These are phyloP conservation scores for Chlamydomonas sphaeroides DNA, from an alignment of 139 green algal species.

Conservation along the genomic window DNA sequence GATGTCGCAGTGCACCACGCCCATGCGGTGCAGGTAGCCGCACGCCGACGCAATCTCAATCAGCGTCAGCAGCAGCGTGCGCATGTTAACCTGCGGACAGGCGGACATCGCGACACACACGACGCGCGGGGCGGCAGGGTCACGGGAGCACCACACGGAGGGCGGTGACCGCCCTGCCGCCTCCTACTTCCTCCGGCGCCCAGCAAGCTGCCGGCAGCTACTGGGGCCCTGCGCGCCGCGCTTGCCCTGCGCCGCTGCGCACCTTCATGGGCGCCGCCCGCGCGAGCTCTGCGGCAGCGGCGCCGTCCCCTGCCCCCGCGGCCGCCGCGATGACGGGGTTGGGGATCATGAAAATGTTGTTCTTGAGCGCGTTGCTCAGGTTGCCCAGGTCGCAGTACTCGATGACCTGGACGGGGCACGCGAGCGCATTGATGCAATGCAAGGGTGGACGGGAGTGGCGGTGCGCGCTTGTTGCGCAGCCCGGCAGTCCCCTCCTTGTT, in stretches of 20 bases:
- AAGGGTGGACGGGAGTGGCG: no score
- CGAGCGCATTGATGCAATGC: no score
- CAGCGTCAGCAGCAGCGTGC: conserved; percentile 66
- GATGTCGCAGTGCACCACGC: conserved; percentile 77
- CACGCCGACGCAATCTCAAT: conserved; percentile 70
- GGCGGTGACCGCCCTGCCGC: no score
- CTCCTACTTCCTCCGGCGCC: no score
- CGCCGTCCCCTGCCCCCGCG: conserved; percentile 17
- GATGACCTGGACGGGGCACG: conserved; percentile 53
- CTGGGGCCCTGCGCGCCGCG: no score
- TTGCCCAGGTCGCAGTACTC: conserved; percentile 76
- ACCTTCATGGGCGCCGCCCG: conserved; percentile 38
- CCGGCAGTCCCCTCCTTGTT: no score
- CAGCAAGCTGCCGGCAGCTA: no score
- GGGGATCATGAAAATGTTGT: conserved; percentile 55
- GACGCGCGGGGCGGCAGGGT: no score
- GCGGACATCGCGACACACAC: no score
- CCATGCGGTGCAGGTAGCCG: conserved; percentile 78
- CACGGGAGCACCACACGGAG: no score
- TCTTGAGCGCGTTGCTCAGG: conserved; percentile 63
- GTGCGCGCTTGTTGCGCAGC: no score
- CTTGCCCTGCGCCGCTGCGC: conserved; percentile 37
- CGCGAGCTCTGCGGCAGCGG: conserved; percentile 23
- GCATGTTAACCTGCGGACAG: conserved; percentile 58
- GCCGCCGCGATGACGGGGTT: conserved; percentile 36